phyloP scores from a whole-genome alignment of 2,329 filamentous ascomycete species.

The Pseudopyrenochaeta lycopersici region DNA sequence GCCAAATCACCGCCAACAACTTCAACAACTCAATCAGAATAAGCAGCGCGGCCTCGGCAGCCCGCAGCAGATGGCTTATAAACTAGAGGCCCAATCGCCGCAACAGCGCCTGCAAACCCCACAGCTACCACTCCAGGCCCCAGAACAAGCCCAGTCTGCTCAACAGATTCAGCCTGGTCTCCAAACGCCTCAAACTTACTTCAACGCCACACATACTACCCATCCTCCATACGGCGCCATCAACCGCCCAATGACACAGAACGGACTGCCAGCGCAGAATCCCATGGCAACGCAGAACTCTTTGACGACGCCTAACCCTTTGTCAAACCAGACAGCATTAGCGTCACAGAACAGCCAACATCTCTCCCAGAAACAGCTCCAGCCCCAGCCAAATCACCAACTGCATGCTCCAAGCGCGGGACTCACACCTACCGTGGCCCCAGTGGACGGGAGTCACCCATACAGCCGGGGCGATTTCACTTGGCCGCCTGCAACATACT shows the following conservation, averaged over 20 bases:
- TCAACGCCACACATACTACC: slow-evolving; percentile 26
- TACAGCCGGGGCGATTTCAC: slow-evolving; percentile 35
- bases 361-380: slow-evolving; percentile 25
- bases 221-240: slow-evolving; percentile 31
- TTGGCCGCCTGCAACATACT: slow-evolving; percentile 34
- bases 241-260: slow-evolving; percentile 32
- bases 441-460: slow-evolving; percentile 25
- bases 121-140: slow-evolving; percentile 17
- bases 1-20: slow-evolving; percentile 31
- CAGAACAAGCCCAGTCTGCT: slow-evolving; percentile 16
- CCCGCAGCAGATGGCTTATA: slow-evolving; percentile 11
- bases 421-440: slow-evolving; percentile 23
- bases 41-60: slow-evolving; percentile 10
- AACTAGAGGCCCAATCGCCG: slow-evolving; percentile 10
- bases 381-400: slow-evolving; percentile 21
- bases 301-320: slow-evolving; percentile 11
- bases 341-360: slow-evolving; percentile 10
- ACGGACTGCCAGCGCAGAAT: slow-evolving; percentile 18
- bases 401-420: slow-evolving; percentile 21
- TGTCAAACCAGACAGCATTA: slow-evolving; percentile 12
- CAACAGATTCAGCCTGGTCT: slow-evolving; percentile 27
- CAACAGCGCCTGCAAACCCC: slow-evolving; percentile 28
- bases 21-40: slow-evolving; percentile 32
- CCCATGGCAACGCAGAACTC: slow-evolving; percentile 15
- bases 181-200: slow-evolving; percentile 31